Base-by-base conservation (phyloP, 441 rosid genomes). In the Pelargonium myrrhifolium region DNA sequence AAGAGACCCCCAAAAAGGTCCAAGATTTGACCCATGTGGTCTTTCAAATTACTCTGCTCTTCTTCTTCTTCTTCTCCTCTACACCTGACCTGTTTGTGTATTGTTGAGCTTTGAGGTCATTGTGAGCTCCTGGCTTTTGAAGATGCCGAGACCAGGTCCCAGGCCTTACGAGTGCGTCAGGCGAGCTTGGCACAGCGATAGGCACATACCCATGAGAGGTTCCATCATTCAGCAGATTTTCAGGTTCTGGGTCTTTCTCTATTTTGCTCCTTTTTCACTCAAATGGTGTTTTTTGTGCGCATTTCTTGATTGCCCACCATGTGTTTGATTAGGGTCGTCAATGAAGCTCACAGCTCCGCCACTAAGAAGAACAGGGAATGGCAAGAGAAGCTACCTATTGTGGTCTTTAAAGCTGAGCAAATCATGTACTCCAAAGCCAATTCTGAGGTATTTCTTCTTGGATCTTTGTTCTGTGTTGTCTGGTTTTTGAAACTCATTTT, bases 161-260 rank as follows among this genome's bases (percentile, higher is more conserved):
- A 86, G 97, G 76, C 99, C 99, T 21, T 93, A 89, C 70, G 99
- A 93, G 85, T 93, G 99, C 74, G 92, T 89, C 45, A 83, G 86
- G 74, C 82, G 96, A 79, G 92, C 93, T 72, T 93, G 99, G 99
- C 96, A 93, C 78, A 93, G 97, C 68, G 99, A 93, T 43, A 85
- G 95, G 69, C 97, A 91, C 80, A 89, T 83, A 75, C 89, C 97
- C 68, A 81, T 88, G 73, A 76, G 97, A 74, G 99, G 93, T 76
- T 89, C 97, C 42, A 80, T 89, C 75, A 87, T 91, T 71, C 92
- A 87, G 47, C 96, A 93, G 80, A 89, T 93, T 83, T 93, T 91
- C 83, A 90, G 97, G 98, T 93, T 77, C 73, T 70, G 79, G 73
- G 81, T 77, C 71, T n/a, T 61, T 67, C 24, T 49, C 56, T 53